phyloP scores from a whole-genome alignment of 225 moss, liverwort and hornwort species.

The Antitrichia curtipendula region DNA sequence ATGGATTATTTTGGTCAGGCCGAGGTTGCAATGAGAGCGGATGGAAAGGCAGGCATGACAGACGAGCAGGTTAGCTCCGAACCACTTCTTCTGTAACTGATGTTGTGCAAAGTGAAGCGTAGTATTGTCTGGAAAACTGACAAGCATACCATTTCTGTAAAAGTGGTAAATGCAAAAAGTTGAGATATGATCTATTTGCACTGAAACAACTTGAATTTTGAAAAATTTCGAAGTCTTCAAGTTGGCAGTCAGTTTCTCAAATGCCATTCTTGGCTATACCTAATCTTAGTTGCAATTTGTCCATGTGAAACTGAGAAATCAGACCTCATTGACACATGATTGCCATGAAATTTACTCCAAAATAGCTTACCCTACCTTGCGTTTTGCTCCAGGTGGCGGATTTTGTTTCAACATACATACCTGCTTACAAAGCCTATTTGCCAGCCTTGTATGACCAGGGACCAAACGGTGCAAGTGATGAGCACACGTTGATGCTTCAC shows the following conservation, averaged over 20 bases:
- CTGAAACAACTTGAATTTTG: background rate
- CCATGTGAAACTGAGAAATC: background rate
- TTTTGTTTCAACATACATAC: constrained; percentile 83
- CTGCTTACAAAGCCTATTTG: constrained; percentile 84
- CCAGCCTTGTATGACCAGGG: constrained; percentile 51
- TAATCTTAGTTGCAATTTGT: background rate
- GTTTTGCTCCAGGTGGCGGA: constrained; percentile 47
- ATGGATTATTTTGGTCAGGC: constrained; percentile 28
- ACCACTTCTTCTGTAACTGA: background rate
- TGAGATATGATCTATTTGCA: background rate
- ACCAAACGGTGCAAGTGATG: constrained; percentile 27
- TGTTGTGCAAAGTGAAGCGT: background rate
- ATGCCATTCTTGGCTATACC: background rate
- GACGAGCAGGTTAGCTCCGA: constrained; percentile 28
- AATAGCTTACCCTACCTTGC: background rate
- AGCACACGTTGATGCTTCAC: constrained; percentile 37
- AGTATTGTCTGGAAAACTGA: background rate
- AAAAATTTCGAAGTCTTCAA: background rate
- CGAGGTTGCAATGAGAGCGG: constrained; percentile 56
- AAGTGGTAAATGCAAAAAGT: background rate
- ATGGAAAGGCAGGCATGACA: constrained; percentile 65
- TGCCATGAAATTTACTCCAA: background rate
- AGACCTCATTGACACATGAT: background rate
- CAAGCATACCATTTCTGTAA: background rate
- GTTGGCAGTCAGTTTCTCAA: background rate